Percentiles rank a stretch among this genome's conserved stretches.
These are phyloP conservation scores for Hypoxylon perforatum DNA, from an alignment of 495 filamentous ascomycete species.

Conservation along the genomic window DNA sequence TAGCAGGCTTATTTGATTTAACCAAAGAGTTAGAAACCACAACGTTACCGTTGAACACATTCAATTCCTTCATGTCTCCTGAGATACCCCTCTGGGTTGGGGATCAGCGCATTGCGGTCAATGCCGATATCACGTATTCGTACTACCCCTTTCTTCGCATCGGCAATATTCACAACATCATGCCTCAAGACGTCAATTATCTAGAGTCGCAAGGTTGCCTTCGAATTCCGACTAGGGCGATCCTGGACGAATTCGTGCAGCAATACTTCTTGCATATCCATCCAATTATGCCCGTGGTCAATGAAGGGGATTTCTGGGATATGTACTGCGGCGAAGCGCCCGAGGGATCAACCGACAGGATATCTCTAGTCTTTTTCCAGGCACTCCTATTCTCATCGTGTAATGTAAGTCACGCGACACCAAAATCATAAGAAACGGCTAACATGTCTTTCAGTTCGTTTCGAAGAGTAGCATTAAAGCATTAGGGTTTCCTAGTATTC, in stretches of 20 bases:
- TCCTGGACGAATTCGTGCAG: slow-evolving; percentile 57
- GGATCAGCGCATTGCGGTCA: slow-evolving; percentile 35
- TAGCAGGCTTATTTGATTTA: not conserved
- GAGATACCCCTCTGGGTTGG: slow-evolving; percentile 41
- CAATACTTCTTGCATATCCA: slow-evolving; percentile 63
- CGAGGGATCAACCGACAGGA: slow-evolving; percentile 30
- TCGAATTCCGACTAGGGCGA: slow-evolving; percentile 50
- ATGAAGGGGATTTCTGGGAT: slow-evolving; percentile 62
- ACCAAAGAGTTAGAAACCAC: slow-evolving; percentile 23
- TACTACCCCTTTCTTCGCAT: slow-evolving; percentile 55
- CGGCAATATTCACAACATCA: slow-evolving; percentile 48
- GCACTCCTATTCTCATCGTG: slow-evolving; percentile 60
- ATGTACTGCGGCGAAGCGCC: slow-evolving; percentile 45
- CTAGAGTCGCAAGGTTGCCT: slow-evolving; percentile 57
- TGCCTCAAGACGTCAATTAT: slow-evolving; percentile 57
- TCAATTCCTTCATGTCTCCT: slow-evolving; percentile 35
- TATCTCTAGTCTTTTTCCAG: slow-evolving; percentile 62
- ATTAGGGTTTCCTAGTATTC: slow-evolving; percentile 56
- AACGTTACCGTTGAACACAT: slow-evolving; percentile 40
- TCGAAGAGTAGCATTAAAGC: slow-evolving; percentile 51
- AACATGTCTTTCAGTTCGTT: slow-evolving; percentile 49
- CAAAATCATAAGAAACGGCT: not conserved
- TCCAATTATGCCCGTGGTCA: slow-evolving; percentile 57
- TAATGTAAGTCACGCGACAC: slow-evolving; percentile 48
- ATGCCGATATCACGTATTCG: slow-evolving; percentile 49